A percentile compares a stretch with the other conserved stretches of the same genome.
Evolutionary conservation across 306 rosid species (phyloP).

Genomic region (Sphenostylis stenocarpa): DNA sequence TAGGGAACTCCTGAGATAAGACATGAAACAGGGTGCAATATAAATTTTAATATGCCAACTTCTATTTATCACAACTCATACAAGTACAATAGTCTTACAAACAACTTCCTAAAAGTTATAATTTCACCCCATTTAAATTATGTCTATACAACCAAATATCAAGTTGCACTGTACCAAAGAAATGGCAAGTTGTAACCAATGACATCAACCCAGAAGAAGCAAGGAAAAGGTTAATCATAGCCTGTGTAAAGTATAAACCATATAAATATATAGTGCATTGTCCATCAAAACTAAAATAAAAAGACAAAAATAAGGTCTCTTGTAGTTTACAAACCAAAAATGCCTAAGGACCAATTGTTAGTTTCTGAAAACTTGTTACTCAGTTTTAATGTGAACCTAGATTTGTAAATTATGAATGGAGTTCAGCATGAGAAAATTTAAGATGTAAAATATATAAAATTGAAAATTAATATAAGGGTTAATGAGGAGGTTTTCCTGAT

Average conservation of each 20-base stretch:
- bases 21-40: slow-evolving; percentile 36
- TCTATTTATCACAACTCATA: slow-evolving; percentile 6
- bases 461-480: neutral
- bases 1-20: slow-evolving; percentile 64
- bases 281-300: slow-evolving; percentile 12
- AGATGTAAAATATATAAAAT: slow-evolving; percentile 17
- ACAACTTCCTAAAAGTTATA: slow-evolving; percentile 1
- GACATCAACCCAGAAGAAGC: neutral
- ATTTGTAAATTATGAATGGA: neutral
- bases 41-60: slow-evolving; percentile 21
- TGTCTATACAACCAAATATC: slow-evolving; percentile 20
- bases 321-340: neutral
- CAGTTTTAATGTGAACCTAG: slow-evolving; percentile 17
- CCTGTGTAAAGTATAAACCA: slow-evolving; percentile 4
- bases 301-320: neutral
- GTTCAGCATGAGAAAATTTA: neutral
- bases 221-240: slow-evolving; percentile 16
- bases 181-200: slow-evolving; percentile 20
- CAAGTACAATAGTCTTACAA: neutral
- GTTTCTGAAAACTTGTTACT: slow-evolving; percentile 14
- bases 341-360: neutral
- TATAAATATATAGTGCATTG: slow-evolving; percentile 7
- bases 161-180: neutral
- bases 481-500: neutral
- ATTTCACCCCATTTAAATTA: neutral